Evolutionary conservation across 1,284 basidiomycete genomes (phyloP).

Genomic region (Neotropicomus parvogracilis): DNA sequence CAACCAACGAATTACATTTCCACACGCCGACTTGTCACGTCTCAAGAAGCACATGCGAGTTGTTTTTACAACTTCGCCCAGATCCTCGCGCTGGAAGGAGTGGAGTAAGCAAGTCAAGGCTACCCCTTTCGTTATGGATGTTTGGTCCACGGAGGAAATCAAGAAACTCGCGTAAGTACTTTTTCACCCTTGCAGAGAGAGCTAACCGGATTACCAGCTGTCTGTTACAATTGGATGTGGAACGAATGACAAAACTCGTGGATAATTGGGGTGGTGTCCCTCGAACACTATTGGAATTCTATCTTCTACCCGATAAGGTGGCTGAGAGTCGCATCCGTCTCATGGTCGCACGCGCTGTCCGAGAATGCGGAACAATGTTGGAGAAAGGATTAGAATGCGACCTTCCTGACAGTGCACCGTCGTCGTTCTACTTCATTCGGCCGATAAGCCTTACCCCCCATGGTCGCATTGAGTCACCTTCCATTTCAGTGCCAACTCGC

Average conservation of each 20-base stretch:
- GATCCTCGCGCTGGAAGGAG: neutral
- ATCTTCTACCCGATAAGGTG: neutral
- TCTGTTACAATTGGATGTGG: neutral
- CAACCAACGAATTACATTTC: neutral
- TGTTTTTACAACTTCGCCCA: neutral
- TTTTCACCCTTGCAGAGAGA: neutral
- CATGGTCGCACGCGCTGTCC: neutral
- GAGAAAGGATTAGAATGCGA: neutral
- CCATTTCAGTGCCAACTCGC: too few relatives aligned
- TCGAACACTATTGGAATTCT: too few relatives aligned
- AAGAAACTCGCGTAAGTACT: neutral
- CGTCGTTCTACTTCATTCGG: neutral
- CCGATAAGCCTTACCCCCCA: too few relatives aligned
- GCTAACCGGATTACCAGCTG: neutral
- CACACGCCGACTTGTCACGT: neutral
- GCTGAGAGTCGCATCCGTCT: neutral
- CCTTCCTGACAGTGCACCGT: too few relatives aligned
- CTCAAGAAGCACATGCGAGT: neutral
- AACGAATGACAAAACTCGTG: neutral
- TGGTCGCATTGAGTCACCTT: too few relatives aligned
- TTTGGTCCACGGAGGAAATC: neutral
- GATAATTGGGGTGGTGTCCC: neutral
- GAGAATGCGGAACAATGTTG: neutral
- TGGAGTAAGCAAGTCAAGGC: neutral
- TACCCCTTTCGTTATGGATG: neutral